These are phyloP conservation scores for Juncus inflexus DNA, from an alignment of 176 grass and related monocot species.

Conservation along the genomic window DNA sequence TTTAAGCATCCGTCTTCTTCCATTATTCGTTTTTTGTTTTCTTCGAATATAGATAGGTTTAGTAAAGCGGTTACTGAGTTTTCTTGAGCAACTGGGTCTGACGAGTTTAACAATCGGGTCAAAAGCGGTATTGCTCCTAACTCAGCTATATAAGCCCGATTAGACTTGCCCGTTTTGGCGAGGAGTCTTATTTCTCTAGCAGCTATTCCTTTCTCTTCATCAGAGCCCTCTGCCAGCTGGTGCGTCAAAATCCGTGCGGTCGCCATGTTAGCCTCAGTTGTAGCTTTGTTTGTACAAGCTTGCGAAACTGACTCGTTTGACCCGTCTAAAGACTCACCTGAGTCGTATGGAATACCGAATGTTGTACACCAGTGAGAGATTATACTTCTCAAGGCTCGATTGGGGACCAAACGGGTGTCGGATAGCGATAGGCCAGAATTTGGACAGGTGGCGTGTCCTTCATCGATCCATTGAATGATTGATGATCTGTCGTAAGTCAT, in stretches of 20 bases:
- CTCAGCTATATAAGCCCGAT: conserved; percentile 80
- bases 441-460: conserved; percentile 90
- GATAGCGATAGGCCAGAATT: conserved; percentile 61
- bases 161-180: conserved; percentile 76
- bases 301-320: conserved; percentile 44
- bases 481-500: conserved; percentile 88
- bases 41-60: conserved; percentile 84
- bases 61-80: conserved; percentile 85
- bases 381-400: conserved; percentile 59
- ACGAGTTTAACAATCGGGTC: conserved; percentile 43
- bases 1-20: conserved; percentile 65
- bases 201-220: conserved; percentile 48
- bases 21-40: conserved; percentile 77
- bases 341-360: conserved; percentile 69
- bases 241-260: conserved; percentile 65
- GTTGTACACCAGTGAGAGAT: conserved; percentile 79
- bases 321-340: conserved; percentile 46
- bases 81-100: conserved; percentile 74
- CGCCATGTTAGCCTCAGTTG: conserved; percentile 52
- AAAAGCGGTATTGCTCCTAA: conserved; percentile 67
- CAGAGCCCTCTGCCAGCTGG: conserved; percentile 38
- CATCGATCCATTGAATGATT: conserved; percentile 90
- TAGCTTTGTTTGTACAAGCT: conserved; percentile 65
- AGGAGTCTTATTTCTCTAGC: conserved; percentile 74
- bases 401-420: conserved; percentile 50